These are phyloP conservation scores for Parathielavia appendiculata DNA, from an alignment of 495 filamentous ascomycete genomes.

Conservation along the genomic window DNA sequence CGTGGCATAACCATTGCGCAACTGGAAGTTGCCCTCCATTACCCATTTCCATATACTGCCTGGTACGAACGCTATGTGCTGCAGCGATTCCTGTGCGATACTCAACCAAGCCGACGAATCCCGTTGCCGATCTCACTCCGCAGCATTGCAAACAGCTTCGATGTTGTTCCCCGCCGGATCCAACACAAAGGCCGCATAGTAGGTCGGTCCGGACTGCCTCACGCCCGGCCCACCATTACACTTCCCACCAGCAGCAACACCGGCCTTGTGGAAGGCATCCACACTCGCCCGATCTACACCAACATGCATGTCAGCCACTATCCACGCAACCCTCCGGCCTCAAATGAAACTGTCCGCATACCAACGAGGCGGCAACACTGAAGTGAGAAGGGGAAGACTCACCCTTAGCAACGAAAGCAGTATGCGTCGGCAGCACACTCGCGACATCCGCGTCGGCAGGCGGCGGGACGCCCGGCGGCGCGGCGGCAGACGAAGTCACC, in stretches of 20 bases:
- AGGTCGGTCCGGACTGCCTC: conserved; percentile 38
- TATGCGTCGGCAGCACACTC: conserved; percentile 11
- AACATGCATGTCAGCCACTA: neutral
- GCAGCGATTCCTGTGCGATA: too few relatives aligned
- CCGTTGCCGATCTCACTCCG: neutral
- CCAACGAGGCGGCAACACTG: too few relatives aligned
- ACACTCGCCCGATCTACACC: conserved; percentile 20
- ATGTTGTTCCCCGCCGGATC: conserved; percentile 52
- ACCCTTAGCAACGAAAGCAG: conserved; percentile 23
- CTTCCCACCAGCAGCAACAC: conserved; percentile 22
- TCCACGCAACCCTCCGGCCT: neutral
- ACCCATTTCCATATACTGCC: too few relatives aligned
- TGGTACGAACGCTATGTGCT: too few relatives aligned
- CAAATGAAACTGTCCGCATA: too few relatives aligned
- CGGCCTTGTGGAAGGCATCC: conserved; percentile 23
- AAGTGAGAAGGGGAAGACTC: neutral
- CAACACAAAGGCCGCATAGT: conserved; percentile 49
- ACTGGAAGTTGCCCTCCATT: too few relatives aligned
- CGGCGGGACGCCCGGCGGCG: neutral
- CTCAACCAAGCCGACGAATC: neutral
- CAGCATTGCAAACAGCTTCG: conserved; percentile 31
- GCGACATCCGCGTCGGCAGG: neutral
- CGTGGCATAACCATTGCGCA: too few relatives aligned
- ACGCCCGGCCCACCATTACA: conserved; percentile 45
- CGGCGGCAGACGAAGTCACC: conserved; percentile 7